These are phyloP conservation scores for Trametes villosa DNA, from an alignment of 768 basidiomycete species.

Conservation along the genomic window DNA sequence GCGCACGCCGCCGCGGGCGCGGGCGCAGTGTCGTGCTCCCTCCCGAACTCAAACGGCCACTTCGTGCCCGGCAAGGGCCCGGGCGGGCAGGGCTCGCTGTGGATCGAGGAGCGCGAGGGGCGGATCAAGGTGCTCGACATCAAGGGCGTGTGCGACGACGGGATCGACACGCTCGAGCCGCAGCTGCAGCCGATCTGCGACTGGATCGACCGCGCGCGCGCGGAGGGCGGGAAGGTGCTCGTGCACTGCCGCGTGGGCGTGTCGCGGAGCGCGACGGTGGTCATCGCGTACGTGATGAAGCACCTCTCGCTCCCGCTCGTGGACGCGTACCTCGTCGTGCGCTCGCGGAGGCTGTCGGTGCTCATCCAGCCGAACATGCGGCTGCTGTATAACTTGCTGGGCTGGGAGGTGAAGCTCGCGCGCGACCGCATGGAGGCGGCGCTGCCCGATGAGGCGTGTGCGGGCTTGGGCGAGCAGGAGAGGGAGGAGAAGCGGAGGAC, in stretches of 20 bases:
- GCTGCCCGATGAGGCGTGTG: conserved; percentile 22
- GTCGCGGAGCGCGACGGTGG: conserved; percentile 90
- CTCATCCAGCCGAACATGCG: conserved; percentile 96
- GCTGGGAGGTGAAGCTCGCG: conserved; percentile 95
- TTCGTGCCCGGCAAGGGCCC: conserved; percentile 49
- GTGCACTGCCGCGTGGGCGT: conserved; percentile 99
- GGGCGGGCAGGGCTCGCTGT: conserved; percentile 72
- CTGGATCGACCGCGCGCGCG: conserved; percentile 89
- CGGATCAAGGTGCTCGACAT: conserved; percentile 91
- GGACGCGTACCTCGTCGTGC: conserved; percentile 91
- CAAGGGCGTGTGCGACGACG: conserved; percentile 93
- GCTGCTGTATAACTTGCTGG: conserved; percentile 91
- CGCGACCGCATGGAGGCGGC: conserved; percentile 54
- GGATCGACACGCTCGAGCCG: conserved; percentile 91
- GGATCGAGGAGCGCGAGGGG: conserved; percentile 87
- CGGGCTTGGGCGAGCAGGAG: conserved; percentile 46
- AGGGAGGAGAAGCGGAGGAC: conserved; percentile 30
- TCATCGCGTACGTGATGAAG: conserved; percentile 99
- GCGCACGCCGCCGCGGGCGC: conserved; percentile 1
- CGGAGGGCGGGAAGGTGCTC: conserved; percentile 84
- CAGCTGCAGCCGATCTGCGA: conserved; percentile 87
- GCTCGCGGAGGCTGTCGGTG: conserved; percentile 86
- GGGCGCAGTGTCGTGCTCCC: conserved; percentile 14
- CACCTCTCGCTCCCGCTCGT: conserved; percentile 83
- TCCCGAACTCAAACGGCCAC: conserved; percentile 35